Base-by-base conservation (phyloP, 495 filamentous ascomycete genomes). In the Penicillium cinerascens region DNA sequence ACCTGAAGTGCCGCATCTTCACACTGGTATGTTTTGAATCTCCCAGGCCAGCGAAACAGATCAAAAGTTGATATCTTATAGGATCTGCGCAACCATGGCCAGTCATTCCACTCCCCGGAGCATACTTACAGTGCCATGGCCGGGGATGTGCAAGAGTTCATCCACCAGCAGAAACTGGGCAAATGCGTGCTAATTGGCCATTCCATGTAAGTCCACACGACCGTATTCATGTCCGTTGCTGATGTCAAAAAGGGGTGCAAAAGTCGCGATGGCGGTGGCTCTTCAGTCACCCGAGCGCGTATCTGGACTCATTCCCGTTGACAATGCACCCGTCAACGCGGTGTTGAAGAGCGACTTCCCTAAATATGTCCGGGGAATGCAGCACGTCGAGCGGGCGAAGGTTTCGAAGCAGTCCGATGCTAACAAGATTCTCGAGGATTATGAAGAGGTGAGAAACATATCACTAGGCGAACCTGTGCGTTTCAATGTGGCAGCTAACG, bases 71-170 rank as follows among this genome's bases (percentile, higher is more conserved):
- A 59, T 33, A 0, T 27, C 6, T 2, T 20, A 36, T 44, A 95
- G 90, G 93, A 98, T 67, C 80, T 97, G 6, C 82, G 93, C 47
- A 98, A 97, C 61, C 95, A 97, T 78, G 95, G 95, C 53, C 85
- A 95, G 13, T 92, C 88, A 13, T 86, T 89, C 13, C 92, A 97
- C 66, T 68, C 84, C 54, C 73, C 73, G 13, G 76, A 75, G 9
- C 93, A 98, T 64, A 86, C 91, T 73, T 98, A 97, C 70, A 69
- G 73, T 23, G 78, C 82, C 42, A 93, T 97, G 84, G 90, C 92
- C 4, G 85, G 87, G 47, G 93, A 98, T 60, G 83, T 97, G 7
- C 82, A 84, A 45, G 75, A 82, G 50, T 97, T 98, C 69, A 87
- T 98, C 49, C 55, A 79, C 1, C 68, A 88, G 46, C 87, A 95